Percentiles rank a stretch among this genome's conserved stretches.
These are phyloP conservation scores for Puccinia hordei DNA, from an alignment of 1,284 basidiomycete species.

Conservation along the genomic window DNA sequence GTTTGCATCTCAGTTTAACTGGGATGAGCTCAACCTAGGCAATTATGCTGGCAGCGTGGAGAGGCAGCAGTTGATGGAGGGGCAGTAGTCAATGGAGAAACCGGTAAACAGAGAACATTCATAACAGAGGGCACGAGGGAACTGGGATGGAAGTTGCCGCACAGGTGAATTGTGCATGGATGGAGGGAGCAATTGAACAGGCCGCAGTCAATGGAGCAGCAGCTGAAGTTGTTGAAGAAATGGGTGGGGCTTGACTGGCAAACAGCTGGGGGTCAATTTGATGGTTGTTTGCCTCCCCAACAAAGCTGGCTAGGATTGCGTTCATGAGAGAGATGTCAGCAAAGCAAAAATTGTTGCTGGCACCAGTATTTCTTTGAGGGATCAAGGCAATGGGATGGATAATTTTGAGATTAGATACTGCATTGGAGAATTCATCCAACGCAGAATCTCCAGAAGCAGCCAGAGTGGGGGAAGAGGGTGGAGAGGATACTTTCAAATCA, in stretches of 20 bases:
- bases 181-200: too few species aligned
- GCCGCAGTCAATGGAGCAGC: too few species aligned
- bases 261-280: background rate
- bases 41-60: too few species aligned
- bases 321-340: background rate
- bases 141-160: too few species aligned
- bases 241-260: background rate
- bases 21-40: too few species aligned
- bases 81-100: too few species aligned
- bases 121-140: too few species aligned
- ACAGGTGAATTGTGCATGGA: too few species aligned
- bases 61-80: too few species aligned
- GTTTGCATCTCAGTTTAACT: too few species aligned
- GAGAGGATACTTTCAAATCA: background rate
- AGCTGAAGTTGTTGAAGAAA: too few species aligned
- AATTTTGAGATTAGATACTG: background rate
- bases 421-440: background rate
- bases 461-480: constrained; percentile 18
- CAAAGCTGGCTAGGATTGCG: background rate
- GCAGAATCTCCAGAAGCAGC: constrained; percentile 1
- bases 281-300: background rate
- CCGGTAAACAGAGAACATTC: too few species aligned
- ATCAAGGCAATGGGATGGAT: background rate
- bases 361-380: background rate
- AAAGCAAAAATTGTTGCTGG: background rate